Percentiles rank a stretch among this genome's conserved stretches.
phyloP scores from a whole-genome alignment of 2,329 filamentous ascomycete species.

The Nigrograna mackinnonii region DNA sequence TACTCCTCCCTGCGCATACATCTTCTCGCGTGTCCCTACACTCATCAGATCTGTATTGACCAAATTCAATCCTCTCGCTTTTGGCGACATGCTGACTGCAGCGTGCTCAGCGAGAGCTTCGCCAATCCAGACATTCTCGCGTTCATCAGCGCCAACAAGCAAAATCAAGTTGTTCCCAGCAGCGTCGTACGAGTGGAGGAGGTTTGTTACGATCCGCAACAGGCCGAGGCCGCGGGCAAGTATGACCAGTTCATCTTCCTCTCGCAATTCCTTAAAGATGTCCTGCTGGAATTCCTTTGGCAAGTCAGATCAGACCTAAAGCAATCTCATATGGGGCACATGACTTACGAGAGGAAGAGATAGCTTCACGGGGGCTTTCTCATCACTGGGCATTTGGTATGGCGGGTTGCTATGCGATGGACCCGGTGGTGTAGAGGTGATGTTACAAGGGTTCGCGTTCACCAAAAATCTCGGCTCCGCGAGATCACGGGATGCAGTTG shows the following conservation, averaged over 20 bases:
- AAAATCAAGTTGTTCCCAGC: conserved; percentile 92
- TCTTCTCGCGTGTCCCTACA: conserved; percentile 83
- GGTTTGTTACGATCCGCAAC: conserved; percentile 89
- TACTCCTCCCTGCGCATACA: conserved; percentile 87
- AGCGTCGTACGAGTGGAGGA: conserved; percentile 95
- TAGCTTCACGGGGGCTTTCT: conserved; percentile 70
- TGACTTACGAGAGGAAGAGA: conserved; percentile 73
- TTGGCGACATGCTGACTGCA: conserved; percentile 80
- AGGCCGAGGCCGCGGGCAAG: conserved; percentile 91
- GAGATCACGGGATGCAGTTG: too few relatives aligned
- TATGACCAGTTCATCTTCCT: conserved; percentile 91
- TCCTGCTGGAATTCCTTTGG: conserved; percentile 84
- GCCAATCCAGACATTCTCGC: conserved; percentile 96
- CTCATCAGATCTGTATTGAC: conserved; percentile 95
- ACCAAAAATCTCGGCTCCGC: too few relatives aligned
- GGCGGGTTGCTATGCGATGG: too few relatives aligned
- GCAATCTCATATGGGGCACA: too few relatives aligned
- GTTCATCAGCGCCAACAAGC: conserved; percentile 84
- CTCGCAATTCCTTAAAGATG: conserved; percentile 72
- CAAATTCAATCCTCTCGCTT: conserved; percentile 81
- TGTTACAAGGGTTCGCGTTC: conserved; percentile 12
- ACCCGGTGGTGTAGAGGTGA: conserved; percentile 16
- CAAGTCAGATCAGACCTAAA: conserved; percentile 21
- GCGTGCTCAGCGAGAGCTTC: conserved; percentile 95
- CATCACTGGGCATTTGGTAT: conserved; percentile 44